Evolutionary conservation across 1,284 basidiomycete genomes (phyloP), one percentile per base, ranked within the genome.

Genomic region (Cerrena zonata): DNA sequence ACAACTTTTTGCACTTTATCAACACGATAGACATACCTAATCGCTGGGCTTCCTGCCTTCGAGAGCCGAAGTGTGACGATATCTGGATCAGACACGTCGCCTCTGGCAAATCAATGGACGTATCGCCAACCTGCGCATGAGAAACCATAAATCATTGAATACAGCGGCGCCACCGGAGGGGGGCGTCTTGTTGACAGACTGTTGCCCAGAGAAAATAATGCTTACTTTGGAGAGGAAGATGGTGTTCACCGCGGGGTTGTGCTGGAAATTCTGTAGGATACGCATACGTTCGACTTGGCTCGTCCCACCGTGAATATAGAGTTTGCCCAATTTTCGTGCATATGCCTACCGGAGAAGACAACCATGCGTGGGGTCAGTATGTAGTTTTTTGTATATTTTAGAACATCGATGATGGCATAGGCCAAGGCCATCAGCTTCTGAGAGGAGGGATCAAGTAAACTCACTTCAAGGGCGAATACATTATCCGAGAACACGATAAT

Each of bases 401-500:
- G n/a, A 36, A 11, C 34, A n/a, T 11, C n/a, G 34, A 34, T 15
- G 30, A 15, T 34, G 15, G 30, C 30, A 15, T 34, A 7, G 30
- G 7, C 30, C 7, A 7, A 7, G 30, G 15, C 15, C 30, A 34
- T 7, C 30, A 7, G 7, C 30, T 34, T 34, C 7, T 34, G 7
- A 34, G 7, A 15, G 15, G 7, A 34, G 7, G 30, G 30, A 34
- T 34, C 30, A 34, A 34, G 30, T 15, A 34, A 15, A 65, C 79
- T 54, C 55, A 93, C 93, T 82, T 97, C 93, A 24, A 99, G 75
- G 0, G 96, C 94, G 64, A 82, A 99, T 22, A 99, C 95, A 64
- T 99, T 99, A 67, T 99, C 96, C 2, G 94, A 97, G 65, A 99
- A 99, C 2, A 99, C 96, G 53, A 99, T 99, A 61, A 99, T 94